Evolutionary conservation across 2,329 filamentous ascomycete genomes (phyloP).

Genomic region (Ophiocordyceps polyrhachis-furcata): DNA sequence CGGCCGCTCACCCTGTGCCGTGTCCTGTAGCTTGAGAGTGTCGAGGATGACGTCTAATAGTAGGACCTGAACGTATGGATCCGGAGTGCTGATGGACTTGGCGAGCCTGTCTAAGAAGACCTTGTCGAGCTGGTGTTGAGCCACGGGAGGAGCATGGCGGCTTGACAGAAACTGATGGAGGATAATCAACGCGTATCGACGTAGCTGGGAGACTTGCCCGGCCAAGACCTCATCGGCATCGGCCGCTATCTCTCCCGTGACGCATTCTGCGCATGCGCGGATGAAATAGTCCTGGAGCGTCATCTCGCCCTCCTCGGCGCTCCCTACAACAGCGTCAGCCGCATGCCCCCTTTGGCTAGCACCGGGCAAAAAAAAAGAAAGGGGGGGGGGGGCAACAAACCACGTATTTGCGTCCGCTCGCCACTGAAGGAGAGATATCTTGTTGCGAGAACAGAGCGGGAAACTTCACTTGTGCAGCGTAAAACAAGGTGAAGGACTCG

Average conservation of each 20-base stretch:
- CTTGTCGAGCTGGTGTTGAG: conserved; percentile 49
- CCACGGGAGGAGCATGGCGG: conserved; percentile 39
- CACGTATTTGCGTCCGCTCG: conserved; percentile 17
- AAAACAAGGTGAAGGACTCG: conserved; percentile 57
- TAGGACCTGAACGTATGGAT: conserved; percentile 56
- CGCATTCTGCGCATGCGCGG: conserved; percentile 44
- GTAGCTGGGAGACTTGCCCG: conserved; percentile 42
- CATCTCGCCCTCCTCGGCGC: conserved; percentile 31
- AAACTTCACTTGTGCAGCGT: conserved; percentile 42
- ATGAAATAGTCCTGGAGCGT: conserved; percentile 51
- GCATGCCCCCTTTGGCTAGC: background rate
- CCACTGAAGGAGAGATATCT: conserved; percentile 22
- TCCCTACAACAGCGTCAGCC: conserved; percentile 19
- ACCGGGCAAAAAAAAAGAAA: background rate
- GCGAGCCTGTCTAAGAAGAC: conserved; percentile 50
- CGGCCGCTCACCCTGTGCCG: conserved; percentile 19
- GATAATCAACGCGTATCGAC: conserved; percentile 50
- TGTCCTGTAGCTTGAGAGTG: conserved; percentile 46
- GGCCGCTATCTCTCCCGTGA: conserved; percentile 16
- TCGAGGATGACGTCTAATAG: conserved; percentile 63
- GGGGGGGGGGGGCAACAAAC: conserved; percentile 29
- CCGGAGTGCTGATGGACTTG: conserved; percentile 38
- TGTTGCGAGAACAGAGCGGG: conserved; percentile 52
- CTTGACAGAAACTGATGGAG: conserved; percentile 51
- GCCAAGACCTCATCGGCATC: conserved; percentile 9